These are phyloP conservation scores for Musa itinerans DNA, from an alignment of 176 grass and related monocot genomes.

Conservation along the genomic window DNA sequence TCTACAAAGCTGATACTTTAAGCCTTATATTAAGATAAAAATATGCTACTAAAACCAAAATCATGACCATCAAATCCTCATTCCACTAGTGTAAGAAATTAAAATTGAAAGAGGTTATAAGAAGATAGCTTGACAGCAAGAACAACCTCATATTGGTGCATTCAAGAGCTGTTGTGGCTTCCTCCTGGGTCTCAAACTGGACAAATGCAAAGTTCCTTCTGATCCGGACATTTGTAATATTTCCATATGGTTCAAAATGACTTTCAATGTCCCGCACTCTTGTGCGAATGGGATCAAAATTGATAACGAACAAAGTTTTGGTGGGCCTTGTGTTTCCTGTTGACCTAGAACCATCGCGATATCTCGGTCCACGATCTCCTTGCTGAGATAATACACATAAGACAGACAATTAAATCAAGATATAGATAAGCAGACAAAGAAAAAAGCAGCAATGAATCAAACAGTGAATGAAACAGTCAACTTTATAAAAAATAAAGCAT, in stretches of 20 bases:
- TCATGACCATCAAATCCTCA: background rate
- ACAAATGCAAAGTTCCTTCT: constrained; percentile 96
- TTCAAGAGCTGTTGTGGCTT: constrained; percentile 74
- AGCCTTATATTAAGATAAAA: too few relatives aligned
- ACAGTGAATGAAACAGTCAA: too few relatives aligned
- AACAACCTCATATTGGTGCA: constrained; percentile 68
- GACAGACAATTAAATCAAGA: too few relatives aligned
- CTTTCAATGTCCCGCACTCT: constrained; percentile 66
- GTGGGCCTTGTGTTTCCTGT: constrained; percentile 58
- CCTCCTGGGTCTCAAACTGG: constrained; percentile 85
- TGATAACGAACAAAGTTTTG: constrained; percentile 88
- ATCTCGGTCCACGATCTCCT: constrained; percentile 62
- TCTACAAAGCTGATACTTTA: too few relatives aligned
- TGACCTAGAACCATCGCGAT: constrained; percentile 50
- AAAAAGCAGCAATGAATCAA: too few relatives aligned
- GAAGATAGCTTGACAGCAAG: background rate
- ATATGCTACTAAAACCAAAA: too few relatives aligned
- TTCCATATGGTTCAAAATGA: constrained; percentile 83
- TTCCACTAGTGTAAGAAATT: background rate
- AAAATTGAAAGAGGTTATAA: background rate
- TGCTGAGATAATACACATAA: constrained; percentile 24
- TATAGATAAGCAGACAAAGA: too few relatives aligned
- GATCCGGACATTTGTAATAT: constrained; percentile 71
- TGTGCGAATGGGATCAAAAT: constrained; percentile 89
- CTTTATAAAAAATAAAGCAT: background rate